phyloP scores from a whole-genome alignment of 345 rosid species.

The Turritis glabra region DNA sequence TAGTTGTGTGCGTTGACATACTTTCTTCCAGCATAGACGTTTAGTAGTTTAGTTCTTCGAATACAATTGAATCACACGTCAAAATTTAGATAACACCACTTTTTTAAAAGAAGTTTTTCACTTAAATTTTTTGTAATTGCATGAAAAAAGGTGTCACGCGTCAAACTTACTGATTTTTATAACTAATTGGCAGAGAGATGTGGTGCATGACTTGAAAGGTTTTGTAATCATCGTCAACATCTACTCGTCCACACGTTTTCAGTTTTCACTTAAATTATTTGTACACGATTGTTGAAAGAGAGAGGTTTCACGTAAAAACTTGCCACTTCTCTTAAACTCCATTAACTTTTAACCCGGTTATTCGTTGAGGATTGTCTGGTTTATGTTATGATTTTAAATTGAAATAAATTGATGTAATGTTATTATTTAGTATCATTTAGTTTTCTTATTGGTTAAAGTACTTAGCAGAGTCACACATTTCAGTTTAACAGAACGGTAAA shows the following conservation, averaged over 20 bases:
- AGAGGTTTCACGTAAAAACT: background rate
- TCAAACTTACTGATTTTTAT: background rate
- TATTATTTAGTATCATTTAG: background rate
- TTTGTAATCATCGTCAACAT: too few species aligned
- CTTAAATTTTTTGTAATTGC: background rate
- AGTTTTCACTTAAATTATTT: background rate
- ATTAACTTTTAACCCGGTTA: background rate
- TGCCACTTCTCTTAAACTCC: background rate
- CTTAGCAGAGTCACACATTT: background rate
- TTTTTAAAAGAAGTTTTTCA: too few species aligned
- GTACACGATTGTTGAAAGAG: background rate
- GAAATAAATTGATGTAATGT: background rate
- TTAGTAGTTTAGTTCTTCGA: background rate
- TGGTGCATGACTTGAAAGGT: too few species aligned
- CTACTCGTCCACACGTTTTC: too few species aligned
- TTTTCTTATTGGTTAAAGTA: slow-evolving; percentile 16
- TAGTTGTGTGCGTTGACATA: too few species aligned
- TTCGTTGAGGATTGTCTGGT: background rate
- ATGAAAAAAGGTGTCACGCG: too few species aligned
- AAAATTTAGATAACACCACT: too few species aligned
- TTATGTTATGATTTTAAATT: too few species aligned
- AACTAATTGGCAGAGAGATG: background rate
- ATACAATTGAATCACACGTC: background rate
- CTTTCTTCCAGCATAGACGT: background rate
- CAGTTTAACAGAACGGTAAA: slow-evolving; percentile 9